Evolutionary conservation across 2,329 filamentous ascomycete genomes (phyloP).

Genomic region (Claviceps purpurea): DNA sequence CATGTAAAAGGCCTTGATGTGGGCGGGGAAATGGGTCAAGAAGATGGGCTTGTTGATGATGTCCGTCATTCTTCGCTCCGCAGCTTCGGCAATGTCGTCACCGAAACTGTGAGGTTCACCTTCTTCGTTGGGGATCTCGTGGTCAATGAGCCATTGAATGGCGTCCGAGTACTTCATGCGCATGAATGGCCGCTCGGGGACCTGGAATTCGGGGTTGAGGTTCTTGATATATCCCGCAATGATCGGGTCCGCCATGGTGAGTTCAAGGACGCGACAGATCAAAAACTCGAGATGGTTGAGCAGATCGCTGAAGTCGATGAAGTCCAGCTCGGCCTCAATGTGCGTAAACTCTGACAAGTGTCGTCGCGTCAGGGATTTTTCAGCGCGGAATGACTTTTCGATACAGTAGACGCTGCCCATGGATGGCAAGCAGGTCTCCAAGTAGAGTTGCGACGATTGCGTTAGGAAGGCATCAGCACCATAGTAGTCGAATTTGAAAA

Average conservation of each 20-base stretch:
- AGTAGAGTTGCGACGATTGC: constrained; percentile 92
- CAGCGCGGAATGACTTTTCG: constrained; percentile 95
- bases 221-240: constrained; percentile 63
- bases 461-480: constrained; percentile 85
- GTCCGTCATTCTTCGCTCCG: constrained; percentile 94
- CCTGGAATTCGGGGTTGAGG: constrained; percentile 82
- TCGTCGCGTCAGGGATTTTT: constrained; percentile 87
- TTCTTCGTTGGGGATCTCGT: constrained; percentile 88
- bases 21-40: constrained; percentile 89
- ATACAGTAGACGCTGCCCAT: constrained; percentile 96
- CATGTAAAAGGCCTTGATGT: constrained; percentile 99
- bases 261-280: constrained; percentile 73
- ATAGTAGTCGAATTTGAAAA: constrained; percentile 86
- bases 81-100: constrained; percentile 95
- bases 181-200: constrained; percentile 73
- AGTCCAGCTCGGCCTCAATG: constrained; percentile 91
- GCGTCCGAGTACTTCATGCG: constrained; percentile 93
- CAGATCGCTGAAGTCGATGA: constrained; percentile 83
- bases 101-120: constrained; percentile 82
- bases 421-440: constrained; percentile 84
- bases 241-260: constrained; percentile 58
- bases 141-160: constrained; percentile 83
- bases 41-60: constrained; percentile 92
- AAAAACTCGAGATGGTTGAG: constrained; percentile 76
- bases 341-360: constrained; percentile 96